Evolutionary conservation across 306 rosid genomes (phyloP).

Genomic region (Quercus glauca): DNA sequence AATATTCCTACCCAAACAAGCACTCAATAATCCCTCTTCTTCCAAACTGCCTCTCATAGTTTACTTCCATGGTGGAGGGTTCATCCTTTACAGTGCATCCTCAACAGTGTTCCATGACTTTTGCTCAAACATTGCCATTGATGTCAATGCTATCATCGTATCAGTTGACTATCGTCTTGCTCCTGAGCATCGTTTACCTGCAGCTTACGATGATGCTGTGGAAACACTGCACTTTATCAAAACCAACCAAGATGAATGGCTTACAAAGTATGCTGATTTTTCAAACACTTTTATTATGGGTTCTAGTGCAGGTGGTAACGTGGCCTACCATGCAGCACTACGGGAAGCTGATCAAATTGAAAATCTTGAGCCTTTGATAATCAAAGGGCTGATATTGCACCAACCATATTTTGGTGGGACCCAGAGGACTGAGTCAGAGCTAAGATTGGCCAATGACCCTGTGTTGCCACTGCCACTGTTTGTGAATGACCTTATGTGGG

Average conservation of each 20-base stretch:
- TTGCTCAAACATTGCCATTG: too few relatives aligned
- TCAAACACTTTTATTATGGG: too few relatives aligned
- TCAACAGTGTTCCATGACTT: conserved; percentile 24
- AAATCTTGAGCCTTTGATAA: conserved; percentile 1
- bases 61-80: conserved; percentile 51
- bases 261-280: too few relatives aligned
- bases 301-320: too few relatives aligned
- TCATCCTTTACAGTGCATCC: conserved; percentile 20
- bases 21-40: background rate
- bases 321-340: background rate
- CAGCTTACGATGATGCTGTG: too few relatives aligned
- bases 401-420: conserved; percentile 54
- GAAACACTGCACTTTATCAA: too few relatives aligned
- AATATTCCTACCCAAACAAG: too few relatives aligned
- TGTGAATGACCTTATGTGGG: conserved; percentile 36
- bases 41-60: conserved; percentile 42
- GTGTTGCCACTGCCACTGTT: conserved; percentile 9
- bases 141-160: too few relatives aligned
- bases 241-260: too few relatives aligned
- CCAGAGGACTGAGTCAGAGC: conserved; percentile 34
- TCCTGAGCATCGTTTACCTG: too few relatives aligned
- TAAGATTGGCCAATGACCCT: conserved; percentile 16
- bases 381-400: conserved; percentile 45
- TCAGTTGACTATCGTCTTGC: too few relatives aligned
- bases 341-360: conserved; percentile 12